These are phyloP conservation scores for Tylopilus rubrobrunneus DNA, from an alignment of 768 basidiomycete species.

Conservation along the genomic window DNA sequence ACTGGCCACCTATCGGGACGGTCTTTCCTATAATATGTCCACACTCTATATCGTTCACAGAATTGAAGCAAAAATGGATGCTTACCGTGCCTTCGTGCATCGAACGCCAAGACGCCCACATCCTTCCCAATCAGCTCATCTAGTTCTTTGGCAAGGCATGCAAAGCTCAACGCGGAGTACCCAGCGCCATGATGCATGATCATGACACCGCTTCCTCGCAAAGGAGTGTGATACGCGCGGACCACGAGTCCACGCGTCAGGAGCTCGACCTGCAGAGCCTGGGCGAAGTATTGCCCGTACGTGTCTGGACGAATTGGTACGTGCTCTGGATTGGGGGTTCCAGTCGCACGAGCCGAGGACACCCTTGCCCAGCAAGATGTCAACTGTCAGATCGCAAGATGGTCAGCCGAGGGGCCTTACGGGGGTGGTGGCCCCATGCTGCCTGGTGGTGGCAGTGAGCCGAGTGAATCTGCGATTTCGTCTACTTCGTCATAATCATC, in stretches of 20 bases:
- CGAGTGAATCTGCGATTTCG: constrained; percentile 57
- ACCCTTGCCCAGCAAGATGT: constrained; percentile 24
- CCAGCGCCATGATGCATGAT: constrained; percentile 97
- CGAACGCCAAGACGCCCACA: constrained; percentile 77
- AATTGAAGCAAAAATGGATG: not conserved
- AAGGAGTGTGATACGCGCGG: constrained; percentile 81
- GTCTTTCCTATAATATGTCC: constrained; percentile 21
- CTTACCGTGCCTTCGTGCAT: constrained; percentile 87
- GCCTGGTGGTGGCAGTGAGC: constrained; percentile 46
- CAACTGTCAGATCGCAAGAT: constrained; percentile 9
- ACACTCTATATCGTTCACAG: not conserved
- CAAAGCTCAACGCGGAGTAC: constrained; percentile 85
- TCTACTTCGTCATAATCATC: constrained; percentile 39
- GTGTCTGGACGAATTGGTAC: constrained; percentile 67
- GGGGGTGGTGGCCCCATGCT: constrained; percentile 61
- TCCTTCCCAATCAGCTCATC: constrained; percentile 56
- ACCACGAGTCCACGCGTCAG: constrained; percentile 58
- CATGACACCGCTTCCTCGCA: constrained; percentile 60
- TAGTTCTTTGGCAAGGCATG: constrained; percentile 84
- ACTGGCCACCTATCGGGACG: constrained; percentile 15
- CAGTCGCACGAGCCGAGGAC: constrained; percentile 26
- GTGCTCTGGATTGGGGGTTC: constrained; percentile 55
- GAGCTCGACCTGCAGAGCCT: constrained; percentile 76
- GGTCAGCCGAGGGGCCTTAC: constrained; percentile 38
- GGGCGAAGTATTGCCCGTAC: constrained; percentile 60